Percentiles rank a stretch among this genome's conserved stretches.
Evolutionary conservation across 2,329 filamentous ascomycete species (phyloP).

Genomic region (Hysterium pulicare): DNA sequence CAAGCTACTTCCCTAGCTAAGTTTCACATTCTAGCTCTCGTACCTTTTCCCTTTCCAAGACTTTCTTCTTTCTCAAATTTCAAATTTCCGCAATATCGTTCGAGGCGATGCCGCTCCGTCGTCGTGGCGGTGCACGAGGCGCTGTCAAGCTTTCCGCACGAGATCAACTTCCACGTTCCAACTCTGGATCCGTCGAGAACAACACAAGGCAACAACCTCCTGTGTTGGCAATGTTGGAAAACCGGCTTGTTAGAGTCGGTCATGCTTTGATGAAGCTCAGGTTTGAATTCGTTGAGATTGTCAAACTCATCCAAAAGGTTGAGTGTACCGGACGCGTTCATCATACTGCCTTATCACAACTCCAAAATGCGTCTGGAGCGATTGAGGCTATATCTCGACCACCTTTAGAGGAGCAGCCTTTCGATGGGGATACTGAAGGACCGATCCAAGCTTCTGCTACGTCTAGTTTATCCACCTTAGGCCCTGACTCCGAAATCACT

Average conservation of each 20-base stretch:
- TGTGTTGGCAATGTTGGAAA: background rate
- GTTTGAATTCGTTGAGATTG: background rate
- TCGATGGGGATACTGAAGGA: too few species aligned
- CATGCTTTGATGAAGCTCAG: background rate
- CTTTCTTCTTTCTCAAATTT: too few species aligned
- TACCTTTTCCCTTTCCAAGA: too few species aligned
- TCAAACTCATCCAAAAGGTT: background rate
- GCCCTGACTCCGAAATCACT: too few species aligned
- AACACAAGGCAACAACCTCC: background rate
- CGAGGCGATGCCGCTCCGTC: background rate
- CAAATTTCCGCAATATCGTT: too few species aligned
- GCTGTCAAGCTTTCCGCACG: background rate
- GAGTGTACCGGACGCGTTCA: background rate
- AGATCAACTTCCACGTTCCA: background rate
- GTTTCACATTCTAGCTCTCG: too few species aligned
- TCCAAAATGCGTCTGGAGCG: too few species aligned
- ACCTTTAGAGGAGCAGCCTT: too few species aligned
- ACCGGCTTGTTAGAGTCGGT: background rate
- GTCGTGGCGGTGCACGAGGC: background rate
- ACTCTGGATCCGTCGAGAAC: background rate
- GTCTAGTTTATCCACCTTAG: too few species aligned
- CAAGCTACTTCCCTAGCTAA: too few species aligned
- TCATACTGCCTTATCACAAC: background rate
- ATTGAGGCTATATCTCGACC: too few species aligned
- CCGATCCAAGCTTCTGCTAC: too few species aligned